Evolutionary conservation across 202 grass and related monocot genomes (phyloP), one percentile per base, ranked within the genome.

Genomic region (Eragrostis tef): DNA sequence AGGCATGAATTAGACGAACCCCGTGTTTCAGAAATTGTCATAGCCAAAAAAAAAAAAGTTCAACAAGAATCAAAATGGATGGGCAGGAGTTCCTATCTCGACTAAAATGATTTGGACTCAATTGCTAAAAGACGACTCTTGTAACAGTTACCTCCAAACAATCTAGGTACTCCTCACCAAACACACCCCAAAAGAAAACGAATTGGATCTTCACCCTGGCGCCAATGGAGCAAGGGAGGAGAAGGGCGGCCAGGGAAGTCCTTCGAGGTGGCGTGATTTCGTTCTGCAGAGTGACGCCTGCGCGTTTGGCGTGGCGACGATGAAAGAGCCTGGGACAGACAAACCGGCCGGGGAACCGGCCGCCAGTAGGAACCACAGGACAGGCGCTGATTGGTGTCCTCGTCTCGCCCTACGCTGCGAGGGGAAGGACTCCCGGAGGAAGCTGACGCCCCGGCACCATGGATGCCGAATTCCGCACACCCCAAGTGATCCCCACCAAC

Each of bases 1-100:
- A 7, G 43, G 10, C 39, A 47, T 72, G 16, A 47, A 63, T 77
- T 77, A 25, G 47, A 77, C 74, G 15, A 27, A 58, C 7, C 54
- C 22, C 16, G 29, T 9, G 12, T 63, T 29, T 47, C 21, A 42
- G 12, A 61, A 62, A 26, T 47, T 25, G 24, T 36, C 60, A 45
- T 36, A 9, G 3, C 14, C 11, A 56, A 39, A 59, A 59, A 56
- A 56, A 59, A 59, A 56, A 39, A 6, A 20, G 22, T 16, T 21
- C 45, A 3, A 7, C 44, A 15, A 26, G 44, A 6, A 44, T 15
- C 44, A 71, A 50, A 49, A 6, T 49, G 22, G 24, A 71, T 25
- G 13, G 68, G 24, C 21, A 49, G 44, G 26, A 49, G 12, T 26
- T 13, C 13, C 44, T 71, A 49, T 29, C 22, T 24, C 7, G 6